Conservation (phyloP, 75 land plant species). For the Isoetes taiwanensis region DNA sequence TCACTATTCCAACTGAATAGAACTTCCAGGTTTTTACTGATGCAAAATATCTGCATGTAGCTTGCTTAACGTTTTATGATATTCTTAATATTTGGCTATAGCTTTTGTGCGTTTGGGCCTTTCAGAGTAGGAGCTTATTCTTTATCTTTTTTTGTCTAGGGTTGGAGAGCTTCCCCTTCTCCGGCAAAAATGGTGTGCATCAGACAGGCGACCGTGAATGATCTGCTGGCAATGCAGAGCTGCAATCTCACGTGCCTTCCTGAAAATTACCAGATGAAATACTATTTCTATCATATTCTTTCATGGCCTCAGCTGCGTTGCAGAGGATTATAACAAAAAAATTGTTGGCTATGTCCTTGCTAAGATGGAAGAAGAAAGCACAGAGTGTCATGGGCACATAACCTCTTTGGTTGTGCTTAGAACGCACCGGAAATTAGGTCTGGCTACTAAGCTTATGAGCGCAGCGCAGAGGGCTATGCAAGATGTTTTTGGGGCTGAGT, state of each 20-base stretch:
- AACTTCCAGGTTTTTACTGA: too few species aligned
- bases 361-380: slow-evolving; percentile 78
- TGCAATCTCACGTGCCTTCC: slow-evolving; percentile 89
- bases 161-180: too few species aligned
- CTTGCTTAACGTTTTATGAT: too few species aligned
- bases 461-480: slow-evolving; percentile 95
- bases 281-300: slow-evolving; percentile 82
- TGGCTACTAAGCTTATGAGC: slow-evolving; percentile 92
- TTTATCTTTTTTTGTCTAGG: too few species aligned
- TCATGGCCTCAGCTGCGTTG: slow-evolving; percentile 99
- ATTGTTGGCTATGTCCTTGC: too few species aligned
- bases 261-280: slow-evolving; percentile 97
- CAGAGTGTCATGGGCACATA: slow-evolving; percentile 92
- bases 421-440: slow-evolving; percentile 83
- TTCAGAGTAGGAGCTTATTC: too few species aligned
- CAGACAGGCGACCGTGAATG: slow-evolving; percentile 32
- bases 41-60: too few species aligned
- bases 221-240: slow-evolving; percentile 87
- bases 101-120: too few species aligned
- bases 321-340: slow-evolving; percentile 45
- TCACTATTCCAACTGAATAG: too few species aligned
- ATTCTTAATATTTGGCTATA: too few species aligned
- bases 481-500: slow-evolving; percentile 70
- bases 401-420: slow-evolving; percentile 89
- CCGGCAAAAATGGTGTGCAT: too few species aligned